Evolutionary conservation across 805 yeast genomes (phyloP).

Genomic region (Suhomyces sp.): DNA sequence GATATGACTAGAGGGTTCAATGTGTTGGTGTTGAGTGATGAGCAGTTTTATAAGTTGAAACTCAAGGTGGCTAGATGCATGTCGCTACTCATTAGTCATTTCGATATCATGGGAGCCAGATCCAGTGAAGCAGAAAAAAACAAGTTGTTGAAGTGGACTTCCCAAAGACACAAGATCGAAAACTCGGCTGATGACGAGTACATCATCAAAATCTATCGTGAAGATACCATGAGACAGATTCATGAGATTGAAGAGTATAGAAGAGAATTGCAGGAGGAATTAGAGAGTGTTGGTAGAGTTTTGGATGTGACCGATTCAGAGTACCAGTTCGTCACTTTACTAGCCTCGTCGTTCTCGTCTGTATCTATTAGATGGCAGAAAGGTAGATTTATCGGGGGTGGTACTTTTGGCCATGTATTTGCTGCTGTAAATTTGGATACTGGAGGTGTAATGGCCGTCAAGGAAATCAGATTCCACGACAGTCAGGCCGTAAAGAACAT

Average conservation of each 20-base stretch:
- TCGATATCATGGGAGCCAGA: constrained; percentile 97
- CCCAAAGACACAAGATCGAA: constrained; percentile 52
- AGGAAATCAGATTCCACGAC: constrained; percentile 89
- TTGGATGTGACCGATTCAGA: constrained; percentile 84
- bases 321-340: constrained; percentile 77
- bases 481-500: constrained; percentile 78
- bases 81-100: constrained; percentile 89
- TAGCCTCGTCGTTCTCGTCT: constrained; percentile 86
- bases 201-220: constrained; percentile 50
- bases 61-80: constrained; percentile 90
- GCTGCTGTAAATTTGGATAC: constrained; percentile 91
- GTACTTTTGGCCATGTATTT: constrained; percentile 91
- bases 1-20: constrained; percentile 88
- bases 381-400: constrained; percentile 90
- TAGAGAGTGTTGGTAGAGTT: constrained; percentile 72
- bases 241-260: constrained; percentile 59
- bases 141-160: constrained; percentile 52
- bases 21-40: constrained; percentile 74
- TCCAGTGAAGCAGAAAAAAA: constrained; percentile 66
- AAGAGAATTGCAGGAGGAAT: constrained; percentile 38
- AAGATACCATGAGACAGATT: constrained; percentile 66
- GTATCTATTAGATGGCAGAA: constrained; percentile 97
- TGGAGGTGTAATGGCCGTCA: constrained; percentile 95
- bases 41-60: constrained; percentile 68
- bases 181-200: constrained; percentile 39